These are phyloP conservation scores for Camellia lanceoleosa DNA, from an alignment of 148 eudicot species.

Conservation along the genomic window DNA sequence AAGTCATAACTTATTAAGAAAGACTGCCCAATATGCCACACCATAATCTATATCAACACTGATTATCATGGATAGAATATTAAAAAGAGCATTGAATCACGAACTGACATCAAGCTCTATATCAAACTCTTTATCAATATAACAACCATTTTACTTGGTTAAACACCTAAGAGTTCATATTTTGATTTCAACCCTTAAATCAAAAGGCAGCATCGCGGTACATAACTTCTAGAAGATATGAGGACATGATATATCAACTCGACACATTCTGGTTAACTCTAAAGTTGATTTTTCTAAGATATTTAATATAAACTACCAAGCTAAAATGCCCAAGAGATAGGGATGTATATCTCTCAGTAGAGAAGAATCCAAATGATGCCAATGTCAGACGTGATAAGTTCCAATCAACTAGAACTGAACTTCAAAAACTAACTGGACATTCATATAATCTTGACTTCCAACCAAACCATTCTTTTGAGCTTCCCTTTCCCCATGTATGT, in stretches of 20 bases:
- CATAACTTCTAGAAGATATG: background rate
- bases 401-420: background rate
- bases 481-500: too few species aligned
- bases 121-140: background rate
- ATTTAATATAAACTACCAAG: background rate
- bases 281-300: background rate
- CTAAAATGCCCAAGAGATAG: background rate
- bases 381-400: conserved; percentile 1
- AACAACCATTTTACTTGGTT: background rate
- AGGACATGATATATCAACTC: conserved; percentile 8
- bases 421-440: background rate
- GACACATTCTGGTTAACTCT: background rate
- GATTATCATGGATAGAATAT: background rate
- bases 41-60: conserved; percentile 25
- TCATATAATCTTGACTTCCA: background rate
- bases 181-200: background rate
- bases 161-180: background rate
- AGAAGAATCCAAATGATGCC: conserved; percentile 4
- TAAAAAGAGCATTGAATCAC: background rate
- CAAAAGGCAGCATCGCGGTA: background rate
- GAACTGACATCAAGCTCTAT: conserved; percentile 9
- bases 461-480: too few species aligned
- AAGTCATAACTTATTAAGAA: conserved; percentile 41
- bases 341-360: background rate
- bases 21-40: conserved; percentile 15